These are phyloP conservation scores for Lactuca saligna DNA, from an alignment of 129 eudicot species.

Conservation along the genomic window DNA sequence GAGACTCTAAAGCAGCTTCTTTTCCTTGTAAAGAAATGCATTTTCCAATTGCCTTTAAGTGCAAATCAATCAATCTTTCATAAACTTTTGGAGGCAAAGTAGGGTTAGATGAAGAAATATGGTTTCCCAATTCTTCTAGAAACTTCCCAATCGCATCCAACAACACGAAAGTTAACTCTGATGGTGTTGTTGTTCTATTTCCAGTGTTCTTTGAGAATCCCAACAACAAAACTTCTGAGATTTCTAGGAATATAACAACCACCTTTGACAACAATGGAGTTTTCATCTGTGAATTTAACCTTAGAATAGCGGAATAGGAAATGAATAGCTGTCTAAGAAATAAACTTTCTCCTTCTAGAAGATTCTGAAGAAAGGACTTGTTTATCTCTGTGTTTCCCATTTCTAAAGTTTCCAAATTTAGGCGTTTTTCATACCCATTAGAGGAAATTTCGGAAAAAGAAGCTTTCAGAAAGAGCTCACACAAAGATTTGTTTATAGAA, in stretches of 20 bases:
- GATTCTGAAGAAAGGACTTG: constrained; percentile 33
- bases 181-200: constrained; percentile 10
- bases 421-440: constrained; percentile 20
- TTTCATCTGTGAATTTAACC: constrained; percentile 48
- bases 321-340: constrained; percentile 62
- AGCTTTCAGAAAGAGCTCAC: constrained; percentile 48
- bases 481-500: constrained; percentile 34
- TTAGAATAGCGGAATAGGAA: constrained; percentile 66
- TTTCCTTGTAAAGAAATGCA: constrained; percentile 86
- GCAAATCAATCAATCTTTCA: constrained; percentile 55
- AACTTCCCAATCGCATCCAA: constrained; percentile 73
- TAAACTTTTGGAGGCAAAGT: constrained; percentile 43
- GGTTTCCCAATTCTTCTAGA: constrained; percentile 73
- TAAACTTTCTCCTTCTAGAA: constrained; percentile 57
- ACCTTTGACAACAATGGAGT: constrained; percentile 39
- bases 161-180: constrained; percentile 41
- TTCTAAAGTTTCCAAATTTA: constrained; percentile 28
- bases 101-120: constrained; percentile 39
- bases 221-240: constrained; percentile 50
- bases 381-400: constrained; percentile 25
- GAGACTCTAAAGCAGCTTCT: constrained; percentile 71
- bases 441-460: constrained; percentile 10
- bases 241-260: constrained; percentile 40
- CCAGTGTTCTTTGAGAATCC: constrained; percentile 48
- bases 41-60: constrained; percentile 74